Evolutionary conservation across 331 rosid genomes (phyloP), one percentile per base, ranked within the genome.

Genomic region (Malus hybrid): DNA sequence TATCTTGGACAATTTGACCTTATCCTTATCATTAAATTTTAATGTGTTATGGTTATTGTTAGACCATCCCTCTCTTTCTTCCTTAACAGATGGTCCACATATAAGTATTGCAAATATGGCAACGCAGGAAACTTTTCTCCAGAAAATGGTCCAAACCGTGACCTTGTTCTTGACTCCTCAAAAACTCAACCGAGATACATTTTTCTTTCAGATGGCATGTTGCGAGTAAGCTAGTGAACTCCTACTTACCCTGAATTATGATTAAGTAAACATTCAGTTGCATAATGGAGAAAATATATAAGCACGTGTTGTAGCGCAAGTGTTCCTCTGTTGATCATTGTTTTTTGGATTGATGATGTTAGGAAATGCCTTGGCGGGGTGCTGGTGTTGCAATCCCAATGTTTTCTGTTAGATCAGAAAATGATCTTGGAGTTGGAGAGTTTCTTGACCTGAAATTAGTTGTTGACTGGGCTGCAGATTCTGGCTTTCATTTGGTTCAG

Each of bases 351-450:
- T 82, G 73, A 65, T 74, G 9, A 74, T 69, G 18, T 76, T 73
- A 94, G 99, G 99, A 86, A 84, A 80, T 82, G 3, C 87, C 97
- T 66, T 94, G 99, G 99, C 88, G 97, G 56, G 99, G 97, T 80
- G 96, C 97, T 76, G 99, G 99, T 3, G 91, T 90, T 79, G 91
- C 99, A 31, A 80, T 94, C 52, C 99, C 99, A 73, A 87, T 94
- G 97, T 94, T 94, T 80, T 92, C 99, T 78, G 77, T 94, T 77
- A 88, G 97, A 84, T 88, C 99, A 28, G 97, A 92, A 82, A 80
- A 76, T 71, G 97, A 87, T 85, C 88, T 94, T 28, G 99, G 99
- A 81, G 99, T 90, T 81, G 99, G 99, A 79, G 99, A 94, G 96
- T 92, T 94, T 84, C 93, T 92, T 80, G 99, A 92, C 86, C 91